Percentiles rank a stretch among this genome's conserved stretches.
These are phyloP conservation scores for Bruguiera sexangula DNA, from an alignment of 345 rosid genomes.

Conservation along the genomic window DNA sequence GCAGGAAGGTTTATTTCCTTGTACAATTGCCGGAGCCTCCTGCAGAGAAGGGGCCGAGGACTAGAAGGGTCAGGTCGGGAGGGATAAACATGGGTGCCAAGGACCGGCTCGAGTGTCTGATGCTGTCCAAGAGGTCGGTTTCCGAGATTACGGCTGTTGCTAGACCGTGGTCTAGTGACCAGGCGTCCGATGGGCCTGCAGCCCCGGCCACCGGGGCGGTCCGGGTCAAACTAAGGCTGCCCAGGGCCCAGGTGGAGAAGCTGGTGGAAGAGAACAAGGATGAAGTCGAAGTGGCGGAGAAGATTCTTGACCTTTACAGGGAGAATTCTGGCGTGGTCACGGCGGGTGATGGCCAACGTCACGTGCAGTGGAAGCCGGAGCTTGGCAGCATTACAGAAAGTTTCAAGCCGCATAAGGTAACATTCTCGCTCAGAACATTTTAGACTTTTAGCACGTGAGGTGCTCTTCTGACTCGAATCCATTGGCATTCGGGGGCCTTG, in stretches of 20 bases:
- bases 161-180: background rate
- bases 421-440: too few species aligned
- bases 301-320: slow-evolving; percentile 20
- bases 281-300: slow-evolving; percentile 19
- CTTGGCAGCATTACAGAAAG: slow-evolving; percentile 13
- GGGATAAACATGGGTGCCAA: slow-evolving; percentile 21
- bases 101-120: slow-evolving; percentile 24
- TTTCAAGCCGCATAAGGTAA: slow-evolving; percentile 15
- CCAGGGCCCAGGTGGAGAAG: slow-evolving; percentile 19
- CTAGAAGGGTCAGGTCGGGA: slow-evolving; percentile 20
- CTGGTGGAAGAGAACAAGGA: slow-evolving; percentile 20
- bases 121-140: slow-evolving; percentile 20
- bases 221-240: slow-evolving; percentile 22
- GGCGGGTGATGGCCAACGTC: background rate
- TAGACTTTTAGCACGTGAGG: too few species aligned
- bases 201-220: background rate
- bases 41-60: background rate
- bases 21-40: slow-evolving; percentile 20
- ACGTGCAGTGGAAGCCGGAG: slow-evolving; percentile 20
- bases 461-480: too few species aligned
- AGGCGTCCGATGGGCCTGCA: background rate
- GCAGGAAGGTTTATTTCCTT: slow-evolving; percentile 18
- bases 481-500: too few species aligned
- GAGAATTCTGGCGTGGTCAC: slow-evolving; percentile 5
- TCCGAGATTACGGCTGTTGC: slow-evolving; percentile 12